Base-by-base conservation (phyloP, 1,284 basidiomycete species). In the Malassezia restricta region DNA sequence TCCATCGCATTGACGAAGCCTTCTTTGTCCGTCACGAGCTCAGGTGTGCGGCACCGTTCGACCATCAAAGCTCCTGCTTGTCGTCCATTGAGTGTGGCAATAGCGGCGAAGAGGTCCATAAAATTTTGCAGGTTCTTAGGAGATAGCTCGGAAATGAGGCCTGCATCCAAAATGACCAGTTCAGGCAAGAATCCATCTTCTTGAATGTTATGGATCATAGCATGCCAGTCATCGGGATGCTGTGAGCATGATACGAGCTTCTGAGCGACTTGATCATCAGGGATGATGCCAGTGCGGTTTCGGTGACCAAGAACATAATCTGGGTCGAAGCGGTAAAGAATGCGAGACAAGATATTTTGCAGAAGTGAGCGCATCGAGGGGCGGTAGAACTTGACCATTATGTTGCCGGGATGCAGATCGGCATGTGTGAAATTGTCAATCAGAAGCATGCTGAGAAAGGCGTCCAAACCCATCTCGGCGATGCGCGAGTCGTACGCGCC, bases 371-470 rank as follows among this genome's bases (percentile, higher is more conserved):
- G 55, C 27, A 64, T 66, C 14, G 81, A 78, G 0, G 86, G 86
- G 70, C 85, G 85, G 72, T 83, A 84, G 75, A 96, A 94, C 73
- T 91, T 92, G 76, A 95, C 83, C 85, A 96, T 89, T 74, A 95
- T 92, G 74, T 95, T 95, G 29, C 92, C 92, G 0, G 89, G 88
- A 74, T 87, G 86, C 54, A 70, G 46, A 41, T 70, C 92, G 3
- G 91, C 83, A 73, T 98, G 92, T 1, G 92, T 90, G 75, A 95
- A 99, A 74, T 99, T 98, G 76, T 99, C 92, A 42, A 98, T 78
- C 1, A 99, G 78, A 20, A 99, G 81, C 92, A 99, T 99, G 76
- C 95, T 87, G 71, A 99, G 74, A 76, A 98, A 99, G 1, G 91
- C 89, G 73, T 98, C 90, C 12, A 98, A 78, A 8, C 94, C 94